Evolutionary conservation across 345 rosid genomes (phyloP).

Genomic region (Rhodamnia argentea): DNA sequence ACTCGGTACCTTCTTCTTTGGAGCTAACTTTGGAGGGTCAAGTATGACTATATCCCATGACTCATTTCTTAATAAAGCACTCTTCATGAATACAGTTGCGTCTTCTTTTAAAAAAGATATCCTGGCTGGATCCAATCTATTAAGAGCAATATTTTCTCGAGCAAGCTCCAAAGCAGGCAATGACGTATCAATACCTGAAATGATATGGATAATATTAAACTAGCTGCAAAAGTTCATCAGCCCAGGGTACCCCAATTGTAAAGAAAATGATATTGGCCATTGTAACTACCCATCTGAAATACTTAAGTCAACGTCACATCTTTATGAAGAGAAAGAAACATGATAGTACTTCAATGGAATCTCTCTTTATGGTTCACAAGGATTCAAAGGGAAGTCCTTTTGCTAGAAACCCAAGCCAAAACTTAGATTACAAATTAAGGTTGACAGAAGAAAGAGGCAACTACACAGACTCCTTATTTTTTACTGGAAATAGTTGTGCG

Average conservation of each 20-base stretch:
- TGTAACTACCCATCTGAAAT: background rate
- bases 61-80: conserved; percentile 60
- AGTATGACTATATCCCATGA: conserved; percentile 78
- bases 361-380: background rate
- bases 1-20: conserved; percentile 47
- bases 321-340: background rate
- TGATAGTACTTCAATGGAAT: background rate
- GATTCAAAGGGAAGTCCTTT: background rate
- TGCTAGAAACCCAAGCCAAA: background rate
- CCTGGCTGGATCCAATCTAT: conserved; percentile 54
- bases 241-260: background rate
- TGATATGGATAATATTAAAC: background rate
- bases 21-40: conserved; percentile 93
- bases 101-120: conserved; percentile 63
- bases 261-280: background rate
- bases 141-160: conserved; percentile 61
- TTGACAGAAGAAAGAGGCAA: background rate
- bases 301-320: background rate
- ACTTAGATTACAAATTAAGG: background rate
- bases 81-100: conserved; percentile 70
- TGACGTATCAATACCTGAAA: conserved; percentile 76
- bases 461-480: background rate
- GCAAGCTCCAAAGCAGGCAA: conserved; percentile 86
- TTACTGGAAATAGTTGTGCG: background rate
- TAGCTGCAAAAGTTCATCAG: background rate